These are phyloP conservation scores for Rosa persica DNA, from an alignment of 306 rosid species.

Conservation along the genomic window DNA sequence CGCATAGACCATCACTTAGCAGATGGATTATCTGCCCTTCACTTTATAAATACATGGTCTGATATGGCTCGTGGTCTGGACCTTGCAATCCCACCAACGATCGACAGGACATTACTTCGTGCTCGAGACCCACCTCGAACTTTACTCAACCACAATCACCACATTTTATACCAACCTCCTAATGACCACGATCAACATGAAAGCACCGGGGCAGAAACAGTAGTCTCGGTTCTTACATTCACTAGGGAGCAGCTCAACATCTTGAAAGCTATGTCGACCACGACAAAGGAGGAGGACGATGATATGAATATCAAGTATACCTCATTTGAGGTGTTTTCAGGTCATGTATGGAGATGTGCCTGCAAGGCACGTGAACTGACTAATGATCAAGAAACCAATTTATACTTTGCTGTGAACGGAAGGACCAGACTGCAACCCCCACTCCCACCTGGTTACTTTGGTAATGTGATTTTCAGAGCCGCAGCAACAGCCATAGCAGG, in stretches of 20 bases:
- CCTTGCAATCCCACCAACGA: not conserved
- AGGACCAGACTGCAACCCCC: constrained; percentile 57
- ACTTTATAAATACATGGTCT: constrained; percentile 64
- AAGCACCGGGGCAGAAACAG: not conserved
- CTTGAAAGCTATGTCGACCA: constrained; percentile 56
- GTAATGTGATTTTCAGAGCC: not conserved
- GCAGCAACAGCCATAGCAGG: not conserved
- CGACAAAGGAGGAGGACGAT: not conserved
- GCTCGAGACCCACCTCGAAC: not conserved
- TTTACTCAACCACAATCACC: not conserved
- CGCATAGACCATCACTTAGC: not conserved
- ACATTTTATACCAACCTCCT: not conserved
- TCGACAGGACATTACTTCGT: not conserved
- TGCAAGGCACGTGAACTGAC: constrained; percentile 70
- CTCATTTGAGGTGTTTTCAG: constrained; percentile 35
- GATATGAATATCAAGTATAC: constrained; percentile 36
- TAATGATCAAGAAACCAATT: constrained; percentile 60
- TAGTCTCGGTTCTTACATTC: constrained; percentile 60
- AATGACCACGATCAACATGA: not conserved
- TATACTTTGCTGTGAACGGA: constrained; percentile 75
- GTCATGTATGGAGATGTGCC: constrained; percentile 57
- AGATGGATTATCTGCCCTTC: not conserved
- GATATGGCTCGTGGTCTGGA: not conserved
- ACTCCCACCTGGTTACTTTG: constrained; percentile 17
- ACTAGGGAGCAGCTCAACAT: constrained; percentile 49